These are phyloP conservation scores for Sphaerosporella brunnea DNA, from an alignment of 495 filamentous ascomycete genomes.

Conservation along the genomic window DNA sequence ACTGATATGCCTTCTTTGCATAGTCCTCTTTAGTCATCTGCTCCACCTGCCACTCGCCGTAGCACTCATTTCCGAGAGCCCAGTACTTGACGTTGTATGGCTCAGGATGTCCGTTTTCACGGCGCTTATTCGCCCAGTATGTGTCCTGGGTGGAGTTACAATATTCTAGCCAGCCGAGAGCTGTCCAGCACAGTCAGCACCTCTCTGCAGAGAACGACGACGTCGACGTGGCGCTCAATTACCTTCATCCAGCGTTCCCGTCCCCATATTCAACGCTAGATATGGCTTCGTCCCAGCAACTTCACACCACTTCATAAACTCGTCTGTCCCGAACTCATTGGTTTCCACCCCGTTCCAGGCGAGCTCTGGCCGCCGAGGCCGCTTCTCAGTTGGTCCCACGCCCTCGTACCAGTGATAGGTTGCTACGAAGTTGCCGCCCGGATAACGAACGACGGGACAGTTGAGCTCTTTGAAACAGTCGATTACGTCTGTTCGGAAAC, in stretches of 20 bases:
- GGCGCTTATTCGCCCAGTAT: conserved; percentile 58
- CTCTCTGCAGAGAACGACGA: not conserved
- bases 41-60: conserved; percentile 63
- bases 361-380: conserved; percentile 49
- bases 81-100: conserved; percentile 51
- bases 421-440: conserved; percentile 63
- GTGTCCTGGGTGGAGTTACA: conserved; percentile 57
- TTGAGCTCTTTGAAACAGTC: conserved; percentile 49
- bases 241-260: conserved; percentile 57
- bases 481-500: conserved; percentile 60
- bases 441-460: conserved; percentile 59
- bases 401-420: conserved; percentile 75
- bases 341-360: conserved; percentile 59
- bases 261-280: conserved; percentile 59
- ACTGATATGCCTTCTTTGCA: conserved; percentile 57
- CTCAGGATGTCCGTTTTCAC: conserved; percentile 50
- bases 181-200: conserved; percentile 23
- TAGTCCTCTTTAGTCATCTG: conserved; percentile 61
- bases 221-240: conserved; percentile 2
- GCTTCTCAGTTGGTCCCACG: conserved; percentile 48
- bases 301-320: conserved; percentile 66
- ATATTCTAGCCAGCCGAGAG: conserved; percentile 64
- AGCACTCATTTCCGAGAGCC: conserved; percentile 52
- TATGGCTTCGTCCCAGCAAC: conserved; percentile 53
- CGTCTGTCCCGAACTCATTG: conserved; percentile 66